phyloP scores from a whole-genome alignment of 345 rosid species.

The Lenwebbia sp. region DNA sequence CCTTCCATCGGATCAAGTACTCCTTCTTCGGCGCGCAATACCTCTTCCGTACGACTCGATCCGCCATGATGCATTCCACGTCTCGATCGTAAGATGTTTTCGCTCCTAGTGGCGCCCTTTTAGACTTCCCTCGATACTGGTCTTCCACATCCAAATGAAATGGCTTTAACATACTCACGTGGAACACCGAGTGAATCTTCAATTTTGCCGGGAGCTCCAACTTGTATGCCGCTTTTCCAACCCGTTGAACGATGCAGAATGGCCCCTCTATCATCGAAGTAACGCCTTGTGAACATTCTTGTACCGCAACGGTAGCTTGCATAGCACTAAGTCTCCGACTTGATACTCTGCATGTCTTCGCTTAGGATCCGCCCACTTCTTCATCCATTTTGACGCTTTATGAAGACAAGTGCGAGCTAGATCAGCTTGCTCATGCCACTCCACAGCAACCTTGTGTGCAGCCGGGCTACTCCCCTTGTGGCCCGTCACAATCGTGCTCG shows the following conservation, averaged over 20 bases:
- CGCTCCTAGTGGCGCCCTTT: too few species aligned
- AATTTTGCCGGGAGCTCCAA: too few species aligned
- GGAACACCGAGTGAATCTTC: too few species aligned
- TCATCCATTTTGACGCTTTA: background rate
- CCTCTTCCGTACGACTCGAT: too few species aligned
- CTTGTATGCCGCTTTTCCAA: background rate
- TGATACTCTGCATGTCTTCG: background rate
- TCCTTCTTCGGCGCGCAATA: too few species aligned
- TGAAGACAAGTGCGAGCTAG: too few species aligned
- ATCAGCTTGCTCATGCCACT: background rate
- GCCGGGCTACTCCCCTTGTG: background rate
- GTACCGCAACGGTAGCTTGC: background rate
- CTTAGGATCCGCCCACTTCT: background rate
- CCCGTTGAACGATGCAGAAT: background rate
- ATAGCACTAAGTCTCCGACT: background rate
- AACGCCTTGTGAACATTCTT: background rate
- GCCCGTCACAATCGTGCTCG: background rate
- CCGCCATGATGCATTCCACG: too few species aligned
- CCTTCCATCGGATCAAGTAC: too few species aligned
- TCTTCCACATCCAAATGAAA: too few species aligned
- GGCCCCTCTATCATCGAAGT: background rate
- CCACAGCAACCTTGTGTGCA: background rate
- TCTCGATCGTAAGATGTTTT: too few species aligned
- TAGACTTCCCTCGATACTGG: rapidly evolving
- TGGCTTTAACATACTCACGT: too few species aligned